phyloP scores from a whole-genome alignment of 805 yeast species.

The Teunomyces pallodes region DNA sequence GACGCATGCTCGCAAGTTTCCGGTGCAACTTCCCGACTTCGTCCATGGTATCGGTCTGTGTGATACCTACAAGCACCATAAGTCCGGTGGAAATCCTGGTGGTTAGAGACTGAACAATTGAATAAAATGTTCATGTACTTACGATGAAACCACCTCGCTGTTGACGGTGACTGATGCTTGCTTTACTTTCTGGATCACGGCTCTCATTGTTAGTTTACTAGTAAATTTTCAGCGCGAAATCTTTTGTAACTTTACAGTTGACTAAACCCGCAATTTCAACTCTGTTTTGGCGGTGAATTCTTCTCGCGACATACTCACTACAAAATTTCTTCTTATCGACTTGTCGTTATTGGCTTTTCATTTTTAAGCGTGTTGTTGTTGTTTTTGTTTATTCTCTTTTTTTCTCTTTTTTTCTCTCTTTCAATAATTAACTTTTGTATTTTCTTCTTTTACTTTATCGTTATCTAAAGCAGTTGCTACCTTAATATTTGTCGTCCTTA shows the following conservation, averaged over 20 bases:
- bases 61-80: conserved; percentile 80
- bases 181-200: conserved; percentile 87
- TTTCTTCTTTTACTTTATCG: too few relatives aligned
- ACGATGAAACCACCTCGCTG: conserved; percentile 61
- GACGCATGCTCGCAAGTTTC: conserved; percentile 61
- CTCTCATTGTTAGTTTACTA: conserved; percentile 57
- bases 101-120: background rate
- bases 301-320: too few relatives aligned
- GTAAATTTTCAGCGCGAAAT: background rate
- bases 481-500: too few relatives aligned
- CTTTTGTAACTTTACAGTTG: background rate
- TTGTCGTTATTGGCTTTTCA: too few relatives aligned
- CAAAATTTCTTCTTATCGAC: too few relatives aligned
- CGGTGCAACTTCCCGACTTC: conserved; percentile 69
- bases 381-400: too few relatives aligned
- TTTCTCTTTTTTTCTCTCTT: background rate
- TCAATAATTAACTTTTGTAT: background rate
- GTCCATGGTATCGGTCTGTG: conserved; percentile 69
- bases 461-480: too few relatives aligned
- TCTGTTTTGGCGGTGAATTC: too few relatives aligned
- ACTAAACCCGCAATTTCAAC: too few relatives aligned
- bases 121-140: conserved; percentile 11
- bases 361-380: background rate
- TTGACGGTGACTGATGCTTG: conserved; percentile 89
- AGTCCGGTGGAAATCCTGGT: conserved; percentile 63